Base-by-base conservation (phyloP, 1,284 basidiomycete species). In the Calocybe gambosa region DNA sequence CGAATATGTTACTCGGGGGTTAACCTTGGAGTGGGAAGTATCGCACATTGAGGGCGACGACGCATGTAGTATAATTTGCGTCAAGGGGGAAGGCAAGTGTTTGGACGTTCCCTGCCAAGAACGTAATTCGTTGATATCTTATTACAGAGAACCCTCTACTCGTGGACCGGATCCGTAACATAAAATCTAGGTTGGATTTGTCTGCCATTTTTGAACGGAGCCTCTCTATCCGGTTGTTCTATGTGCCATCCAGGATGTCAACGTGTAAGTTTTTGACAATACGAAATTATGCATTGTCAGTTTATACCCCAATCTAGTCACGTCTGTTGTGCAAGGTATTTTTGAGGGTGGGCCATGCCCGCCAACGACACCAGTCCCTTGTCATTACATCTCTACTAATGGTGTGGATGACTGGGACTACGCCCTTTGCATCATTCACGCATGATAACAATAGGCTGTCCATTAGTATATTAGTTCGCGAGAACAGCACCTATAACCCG, bases 341-440 rank as follows among this genome's bases (percentile, higher is more conserved):
- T 62, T 63, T 41, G 49, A 50, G 29, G 40, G 55, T 3, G 39
- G 49, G 3, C 23, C 46, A 42, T 34, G 31, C n/a, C 65, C 69
- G 7, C 71, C 80, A n/a, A 55, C 71, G n/a, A 82, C 78, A 3
- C 56, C 63, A 18, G 67, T 87, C 37, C 80, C 82, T 6, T 80
- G 78, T 53, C 64, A 69, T 19, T 55, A 56, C 39, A 71, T 87
- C 41, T 66, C 75, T 9, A 74, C 68, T 49, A 59, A 46, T 43
- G 58, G 54, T 26, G 56, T 51, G 35, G 65, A 75, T 42, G 64
- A 72, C 42, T 88, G 82, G 81, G 76, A 84, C 59, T 75, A 73
- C 59, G 80, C 71, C 21, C 57, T 85, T 47, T 75, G 75, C 57
- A 66, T 75, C 39, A 45, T 69, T 34, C 51, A 48, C 40, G 46